These are phyloP conservation scores for Mucuna pruriens DNA, from an alignment of 306 rosid genomes.

Conservation along the genomic window DNA sequence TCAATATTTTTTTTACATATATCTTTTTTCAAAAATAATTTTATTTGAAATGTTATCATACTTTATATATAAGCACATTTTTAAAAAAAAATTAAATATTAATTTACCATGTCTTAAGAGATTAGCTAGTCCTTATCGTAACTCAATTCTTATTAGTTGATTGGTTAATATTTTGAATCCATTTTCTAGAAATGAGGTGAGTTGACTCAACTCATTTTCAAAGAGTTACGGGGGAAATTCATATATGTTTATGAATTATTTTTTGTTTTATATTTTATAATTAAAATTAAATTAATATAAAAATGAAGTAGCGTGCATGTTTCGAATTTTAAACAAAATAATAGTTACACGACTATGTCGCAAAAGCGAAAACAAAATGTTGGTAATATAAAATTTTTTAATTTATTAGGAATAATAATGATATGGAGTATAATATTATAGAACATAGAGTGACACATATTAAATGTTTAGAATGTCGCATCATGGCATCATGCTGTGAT, in stretches of 20 bases:
- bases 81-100: too few relatives aligned
- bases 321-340: constrained; percentile 15
- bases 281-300: neutral
- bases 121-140: too few relatives aligned
- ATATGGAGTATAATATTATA: neutral
- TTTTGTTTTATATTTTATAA: neutral
- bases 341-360: neutral
- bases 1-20: too few relatives aligned
- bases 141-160: too few relatives aligned
- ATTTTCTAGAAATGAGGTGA: neutral
- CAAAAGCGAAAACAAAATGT: constrained; percentile 1
- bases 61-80: too few relatives aligned
- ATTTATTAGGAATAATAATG: neutral
- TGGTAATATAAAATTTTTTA: neutral
- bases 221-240: too few relatives aligned
- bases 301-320: neutral
- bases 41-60: too few relatives aligned
- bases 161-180: neutral
- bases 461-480: constrained; percentile 31
- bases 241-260: neutral
- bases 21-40: too few relatives aligned
- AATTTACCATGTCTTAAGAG: too few relatives aligned
- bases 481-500: constrained; percentile 33
- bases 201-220: neutral
- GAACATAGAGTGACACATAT: neutral